Evolutionary conservation across 192 early-diverging fungal genomes (phyloP), one percentile per base, ranked within the genome.

Genomic region (Backusella circina): DNA sequence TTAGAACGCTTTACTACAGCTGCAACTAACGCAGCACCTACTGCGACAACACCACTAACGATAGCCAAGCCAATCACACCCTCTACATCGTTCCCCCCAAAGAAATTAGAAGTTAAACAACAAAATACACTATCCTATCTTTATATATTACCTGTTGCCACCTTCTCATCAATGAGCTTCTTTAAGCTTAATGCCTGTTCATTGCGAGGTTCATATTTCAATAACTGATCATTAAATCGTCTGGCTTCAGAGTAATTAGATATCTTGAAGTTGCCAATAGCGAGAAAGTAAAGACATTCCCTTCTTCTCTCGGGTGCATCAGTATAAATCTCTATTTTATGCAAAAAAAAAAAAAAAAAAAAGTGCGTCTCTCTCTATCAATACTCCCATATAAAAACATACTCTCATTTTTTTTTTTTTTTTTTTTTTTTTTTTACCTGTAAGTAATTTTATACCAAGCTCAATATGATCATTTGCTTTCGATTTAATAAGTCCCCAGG

Each of bases 231-330:
- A 77, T 93, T 95, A 80, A 88, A 93, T n/a, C 91, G 87, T 39
- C 91, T 85, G 1, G 96, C 94, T 74, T 92, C 90, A 41, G 82
- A 83, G 78, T 95, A 99, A 75, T 94, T 91, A n/a, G 92, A 92
- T 72, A 97, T 86, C 80, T 95, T 96, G 87, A 90, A 97, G 79
- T 95, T 88, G 8, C 95, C 97, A 18, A 99, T 81, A 3, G 95
- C 94, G 65, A 99, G 77, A 76, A 97, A 99, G 82, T 96, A 99
- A 33, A 97, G 85, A 76, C 97, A 99, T 83, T 99, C 97, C 44
- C 97, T 88, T 73, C 92, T 88, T 71, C 97, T 89, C 71, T 92
- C 89, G 2, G 92, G 91, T 23, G 92, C 83, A 44, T 96, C 93
- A 33, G 87, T 83, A 80, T 96, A 95, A 54, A 99, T 97, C 71